Evolutionary conservation across 805 yeast species (phyloP), one percentile per base, ranked within the genome.

Genomic region (Nakazawaea ambrosiae): DNA sequence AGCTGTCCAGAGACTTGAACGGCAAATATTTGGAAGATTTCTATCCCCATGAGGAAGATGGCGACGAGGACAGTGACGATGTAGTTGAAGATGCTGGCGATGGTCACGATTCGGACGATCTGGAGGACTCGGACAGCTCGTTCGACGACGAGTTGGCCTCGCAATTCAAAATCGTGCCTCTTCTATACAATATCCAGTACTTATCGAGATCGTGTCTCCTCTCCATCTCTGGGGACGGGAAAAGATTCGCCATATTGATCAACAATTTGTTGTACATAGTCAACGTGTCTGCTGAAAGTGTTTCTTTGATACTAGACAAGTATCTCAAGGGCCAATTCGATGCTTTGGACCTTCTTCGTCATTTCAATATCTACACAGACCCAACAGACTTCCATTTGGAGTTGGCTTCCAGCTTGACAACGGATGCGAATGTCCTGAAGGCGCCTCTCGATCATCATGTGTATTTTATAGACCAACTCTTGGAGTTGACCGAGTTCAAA

Each of bases 51-150:
- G 27, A 12, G 9, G 1, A 57, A 31, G 49, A 35, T 14, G 49
- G 48, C 12, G 48, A 44, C 26, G 51, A 46, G 14, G 55, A 49
- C 4, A 37, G 42, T n/a, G 55, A 45, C 4, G 47, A 43, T n/a
- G 28, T 39, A 36, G 47, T 33, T 12, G 42, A 39, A 25, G 47
- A 34, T 11, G 45, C 29, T 4, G 41, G 53, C 19, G 51, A 60
- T 1, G 60, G 51, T 29, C 57, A 60, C 57, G 65, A 60, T 36
- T 55, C 60, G 3, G 61, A 60, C 0, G 48, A 59, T 7, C 49
- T 56, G 6, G 56, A 52, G 11, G 55, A 45, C 20, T 12, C 29
- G 20, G 34, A 39, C 15, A 10, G 5, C 4, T 19, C 22, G 5
- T 14, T 14, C 9, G 38, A 34, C 27, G 37, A 33, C 20, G 19